Evolutionary conservation across 2,329 filamentous ascomycete species (phyloP).

Genomic region (Fusarium sp.): DNA sequence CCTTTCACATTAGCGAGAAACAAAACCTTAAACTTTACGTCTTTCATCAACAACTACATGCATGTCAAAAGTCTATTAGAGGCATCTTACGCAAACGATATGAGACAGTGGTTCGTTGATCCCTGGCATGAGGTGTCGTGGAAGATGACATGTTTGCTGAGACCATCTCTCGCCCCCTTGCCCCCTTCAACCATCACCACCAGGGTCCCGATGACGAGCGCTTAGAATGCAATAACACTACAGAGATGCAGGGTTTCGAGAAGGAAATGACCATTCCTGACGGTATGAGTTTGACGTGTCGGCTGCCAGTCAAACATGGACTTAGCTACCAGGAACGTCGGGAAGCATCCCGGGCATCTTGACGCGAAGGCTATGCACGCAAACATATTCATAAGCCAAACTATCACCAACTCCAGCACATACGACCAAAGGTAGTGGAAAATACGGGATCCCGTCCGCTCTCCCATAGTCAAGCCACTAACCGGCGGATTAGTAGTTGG

Average conservation of each 20-base stretch:
- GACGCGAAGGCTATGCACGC: background rate
- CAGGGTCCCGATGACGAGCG: background rate
- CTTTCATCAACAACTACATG: background rate
- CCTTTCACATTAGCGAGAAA: background rate
- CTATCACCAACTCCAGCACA: constrained; percentile 3
- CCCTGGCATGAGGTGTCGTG: constrained; percentile 1
- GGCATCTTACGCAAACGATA: background rate
- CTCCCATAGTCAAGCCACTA: constrained; percentile 37
- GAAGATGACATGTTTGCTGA: constrained; percentile 3
- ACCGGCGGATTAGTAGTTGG: constrained; percentile 39
- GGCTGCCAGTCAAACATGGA: background rate
- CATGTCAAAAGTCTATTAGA: background rate
- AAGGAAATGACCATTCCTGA: background rate
- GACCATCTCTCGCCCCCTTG: background rate
- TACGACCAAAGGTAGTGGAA: constrained; percentile 41
- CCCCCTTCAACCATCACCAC: background rate
- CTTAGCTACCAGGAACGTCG: constrained; percentile 15
- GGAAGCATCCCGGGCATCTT: constrained; percentile 12
- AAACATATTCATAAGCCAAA: background rate
- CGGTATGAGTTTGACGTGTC: background rate
- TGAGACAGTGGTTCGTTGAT: background rate
- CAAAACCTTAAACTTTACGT: background rate
- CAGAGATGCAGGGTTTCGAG: background rate
- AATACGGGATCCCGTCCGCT: constrained; percentile 42
- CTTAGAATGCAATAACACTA: constrained; percentile 1